Conservation (phyloP, 192 early-diverging fungal genomes). For the Coemansia sp. region DNA sequence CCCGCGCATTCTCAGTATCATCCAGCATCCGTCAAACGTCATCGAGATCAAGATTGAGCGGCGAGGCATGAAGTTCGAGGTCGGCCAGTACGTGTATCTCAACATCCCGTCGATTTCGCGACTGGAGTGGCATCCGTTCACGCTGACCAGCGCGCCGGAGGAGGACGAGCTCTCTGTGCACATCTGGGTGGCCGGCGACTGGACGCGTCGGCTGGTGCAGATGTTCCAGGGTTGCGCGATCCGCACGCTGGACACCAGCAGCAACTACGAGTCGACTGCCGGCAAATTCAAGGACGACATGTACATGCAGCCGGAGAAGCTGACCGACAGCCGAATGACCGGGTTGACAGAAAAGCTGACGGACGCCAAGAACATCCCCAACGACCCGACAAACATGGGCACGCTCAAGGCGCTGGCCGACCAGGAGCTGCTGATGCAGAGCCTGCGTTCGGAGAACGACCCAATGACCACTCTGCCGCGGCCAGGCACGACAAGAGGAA, state of each 20-base stretch:
- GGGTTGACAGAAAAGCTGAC: slow-evolving; percentile 11
- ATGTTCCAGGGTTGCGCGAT: slow-evolving; percentile 45
- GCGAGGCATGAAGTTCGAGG: slow-evolving; percentile 58
- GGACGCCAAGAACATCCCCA: slow-evolving; percentile 6
- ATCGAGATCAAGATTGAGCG: slow-evolving; percentile 81
- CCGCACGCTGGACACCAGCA: slow-evolving; percentile 13
- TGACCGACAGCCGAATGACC: slow-evolving; percentile 8
- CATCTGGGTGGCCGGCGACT: slow-evolving; percentile 78
- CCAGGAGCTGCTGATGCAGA: slow-evolving; percentile 50
- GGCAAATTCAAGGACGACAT: slow-evolving; percentile 7
- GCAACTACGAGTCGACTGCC: not conserved
- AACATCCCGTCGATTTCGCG: slow-evolving; percentile 71
- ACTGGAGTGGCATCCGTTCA: slow-evolving; percentile 84
- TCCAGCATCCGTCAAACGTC: slow-evolving; percentile 83
- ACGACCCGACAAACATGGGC: slow-evolving; percentile 13
- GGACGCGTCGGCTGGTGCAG: slow-evolving; percentile 64
- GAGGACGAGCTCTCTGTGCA: slow-evolving; percentile 75
- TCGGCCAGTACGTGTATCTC: slow-evolving; percentile 81
- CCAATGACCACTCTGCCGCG: slow-evolving; percentile 33
- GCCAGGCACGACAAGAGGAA: slow-evolving; percentile 23
- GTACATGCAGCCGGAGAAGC: slow-evolving; percentile 24
- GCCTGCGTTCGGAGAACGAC: slow-evolving; percentile 42
- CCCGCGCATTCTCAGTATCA: slow-evolving; percentile 76
- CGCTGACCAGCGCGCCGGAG: slow-evolving; percentile 79
- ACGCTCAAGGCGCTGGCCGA: slow-evolving; percentile 49